A percentile compares a stretch with the other conserved stretches of the same genome.
These are phyloP conservation scores for Elaeis guineensis DNA, from an alignment of 176 grass and related monocot genomes.

Conservation along the genomic window DNA sequence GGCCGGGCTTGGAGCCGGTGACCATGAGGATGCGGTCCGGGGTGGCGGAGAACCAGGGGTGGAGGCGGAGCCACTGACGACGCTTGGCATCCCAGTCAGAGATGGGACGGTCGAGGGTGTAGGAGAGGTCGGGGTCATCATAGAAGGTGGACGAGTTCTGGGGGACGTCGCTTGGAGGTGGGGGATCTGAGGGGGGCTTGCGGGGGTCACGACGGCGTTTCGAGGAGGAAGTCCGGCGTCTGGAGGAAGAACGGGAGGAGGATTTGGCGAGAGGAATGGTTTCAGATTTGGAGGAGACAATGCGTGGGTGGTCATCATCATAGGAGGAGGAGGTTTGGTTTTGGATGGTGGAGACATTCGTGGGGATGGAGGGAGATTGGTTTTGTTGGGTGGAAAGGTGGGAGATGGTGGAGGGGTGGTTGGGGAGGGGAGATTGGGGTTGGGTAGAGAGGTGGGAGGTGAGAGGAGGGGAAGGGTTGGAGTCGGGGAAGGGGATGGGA, in stretches of 20 bases:
- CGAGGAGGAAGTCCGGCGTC: too few relatives aligned
- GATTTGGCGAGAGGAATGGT: too few relatives aligned
- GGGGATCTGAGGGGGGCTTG: too few relatives aligned
- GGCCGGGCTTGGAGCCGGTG: slow-evolving; percentile 64
- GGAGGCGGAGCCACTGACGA: slow-evolving; percentile 46
- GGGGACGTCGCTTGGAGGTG: too few relatives aligned
- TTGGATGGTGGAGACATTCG: too few relatives aligned
- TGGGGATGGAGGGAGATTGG: too few relatives aligned
- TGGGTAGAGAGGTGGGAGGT: background rate
- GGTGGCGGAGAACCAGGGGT: slow-evolving; percentile 17
- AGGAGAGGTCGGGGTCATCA: slow-evolving; percentile 53
- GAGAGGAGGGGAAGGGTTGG: slow-evolving; percentile 3
- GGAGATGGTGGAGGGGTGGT: background rate
- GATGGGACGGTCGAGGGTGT: slow-evolving; percentile 60
- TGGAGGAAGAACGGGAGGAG: too few relatives aligned
- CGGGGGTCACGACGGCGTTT: too few relatives aligned
- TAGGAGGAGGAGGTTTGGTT: background rate
- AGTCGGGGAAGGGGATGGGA: slow-evolving; percentile 10
- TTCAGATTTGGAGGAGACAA: too few relatives aligned
- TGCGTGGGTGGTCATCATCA: background rate
- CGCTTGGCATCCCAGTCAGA: slow-evolving; percentile 72
- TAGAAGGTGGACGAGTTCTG: slow-evolving; percentile 40
- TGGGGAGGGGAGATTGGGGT: too few relatives aligned
- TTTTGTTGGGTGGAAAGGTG: too few relatives aligned
- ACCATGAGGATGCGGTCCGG: slow-evolving; percentile 63